Conservation (phyloP, 1,284 basidiomycete species). For the Entoloma clypeatum region DNA sequence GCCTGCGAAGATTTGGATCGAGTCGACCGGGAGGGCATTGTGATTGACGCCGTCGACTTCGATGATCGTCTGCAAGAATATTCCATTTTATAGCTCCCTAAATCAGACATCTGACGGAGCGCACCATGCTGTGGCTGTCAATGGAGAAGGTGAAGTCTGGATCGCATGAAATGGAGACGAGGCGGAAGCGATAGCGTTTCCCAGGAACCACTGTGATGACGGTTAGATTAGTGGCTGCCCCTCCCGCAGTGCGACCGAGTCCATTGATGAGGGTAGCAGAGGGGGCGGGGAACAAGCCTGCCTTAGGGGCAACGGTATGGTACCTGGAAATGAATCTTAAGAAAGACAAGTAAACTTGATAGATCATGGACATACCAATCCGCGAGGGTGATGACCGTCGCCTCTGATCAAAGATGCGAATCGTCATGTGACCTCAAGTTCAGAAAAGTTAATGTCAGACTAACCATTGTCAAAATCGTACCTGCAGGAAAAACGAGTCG, state of each 20-base stretch:
- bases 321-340: slow-evolving; percentile 16
- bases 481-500: neutral
- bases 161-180: slow-evolving; percentile 37
- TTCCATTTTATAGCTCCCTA: too few relatives aligned
- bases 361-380: slow-evolving; percentile 10
- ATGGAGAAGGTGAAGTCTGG: slow-evolving; percentile 34
- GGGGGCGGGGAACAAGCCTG: slow-evolving; percentile 23
- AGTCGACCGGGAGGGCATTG: neutral
- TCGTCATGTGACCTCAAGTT: neutral
- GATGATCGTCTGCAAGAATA: too few relatives aligned
- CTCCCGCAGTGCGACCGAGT: slow-evolving; percentile 28
- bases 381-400: slow-evolving; percentile 15
- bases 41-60: slow-evolving; percentile 2
- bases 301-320: slow-evolving; percentile 22
- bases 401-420: slow-evolving; percentile 4
- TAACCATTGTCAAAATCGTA: slow-evolving; percentile 14
- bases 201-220: slow-evolving; percentile 21
- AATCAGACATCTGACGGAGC: too few relatives aligned
- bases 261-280: slow-evolving; percentile 49
- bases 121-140: slow-evolving; percentile 23
- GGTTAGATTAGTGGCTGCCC: slow-evolving; percentile 26
- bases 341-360: neutral
- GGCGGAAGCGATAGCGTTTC: slow-evolving; percentile 34
- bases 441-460: neutral
- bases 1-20: slow-evolving; percentile 25